A percentile compares a stretch with the other conserved stretches of the same genome.
Evolutionary conservation across 1,139 yeast species (phyloP).

Genomic region (Suhomyces bribrorum): DNA sequence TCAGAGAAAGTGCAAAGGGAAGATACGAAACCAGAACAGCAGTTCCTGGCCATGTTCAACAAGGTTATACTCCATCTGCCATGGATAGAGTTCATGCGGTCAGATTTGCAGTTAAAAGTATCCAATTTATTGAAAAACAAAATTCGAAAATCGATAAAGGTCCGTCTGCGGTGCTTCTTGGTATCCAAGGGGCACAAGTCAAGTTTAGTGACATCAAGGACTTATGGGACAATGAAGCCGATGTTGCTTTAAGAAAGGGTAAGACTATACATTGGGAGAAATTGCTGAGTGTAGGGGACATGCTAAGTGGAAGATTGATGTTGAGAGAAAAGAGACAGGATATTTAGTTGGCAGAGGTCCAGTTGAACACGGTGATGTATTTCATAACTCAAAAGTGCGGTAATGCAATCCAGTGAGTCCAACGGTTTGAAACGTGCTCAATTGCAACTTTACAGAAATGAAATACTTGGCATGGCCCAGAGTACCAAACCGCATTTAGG

Average conservation of each 20-base stretch:
- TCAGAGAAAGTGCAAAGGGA: constrained; percentile 73
- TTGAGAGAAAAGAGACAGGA: constrained; percentile 10
- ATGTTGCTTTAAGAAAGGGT: constrained; percentile 64
- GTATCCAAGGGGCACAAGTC: constrained; percentile 66
- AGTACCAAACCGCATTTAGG: too few relatives aligned
- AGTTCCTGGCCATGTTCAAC: constrained; percentile 97
- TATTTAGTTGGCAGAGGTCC: background rate
- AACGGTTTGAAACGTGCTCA: too few relatives aligned
- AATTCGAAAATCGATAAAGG: constrained; percentile 3
- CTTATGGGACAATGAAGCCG: constrained; percentile 61
- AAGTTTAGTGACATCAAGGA: constrained; percentile 55
- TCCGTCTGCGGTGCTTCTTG: constrained; percentile 60
- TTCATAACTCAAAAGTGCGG: too few relatives aligned
- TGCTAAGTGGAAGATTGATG: constrained; percentile 61
- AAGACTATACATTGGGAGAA: constrained; percentile 66
- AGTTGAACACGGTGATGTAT: too few relatives aligned
- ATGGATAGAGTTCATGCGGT: constrained; percentile 93
- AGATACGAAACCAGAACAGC: constrained; percentile 92
- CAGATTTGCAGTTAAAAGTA: constrained; percentile 84
- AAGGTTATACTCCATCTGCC: constrained; percentile 94
- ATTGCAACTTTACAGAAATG: too few relatives aligned
- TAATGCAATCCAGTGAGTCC: too few relatives aligned
- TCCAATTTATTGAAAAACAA: constrained; percentile 74
- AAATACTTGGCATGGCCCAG: too few relatives aligned
- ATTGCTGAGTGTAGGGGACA: constrained; percentile 59